These are phyloP conservation scores for Pseudopyricularia javanii DNA, from an alignment of 2,329 filamentous ascomycete genomes.

Conservation along the genomic window DNA sequence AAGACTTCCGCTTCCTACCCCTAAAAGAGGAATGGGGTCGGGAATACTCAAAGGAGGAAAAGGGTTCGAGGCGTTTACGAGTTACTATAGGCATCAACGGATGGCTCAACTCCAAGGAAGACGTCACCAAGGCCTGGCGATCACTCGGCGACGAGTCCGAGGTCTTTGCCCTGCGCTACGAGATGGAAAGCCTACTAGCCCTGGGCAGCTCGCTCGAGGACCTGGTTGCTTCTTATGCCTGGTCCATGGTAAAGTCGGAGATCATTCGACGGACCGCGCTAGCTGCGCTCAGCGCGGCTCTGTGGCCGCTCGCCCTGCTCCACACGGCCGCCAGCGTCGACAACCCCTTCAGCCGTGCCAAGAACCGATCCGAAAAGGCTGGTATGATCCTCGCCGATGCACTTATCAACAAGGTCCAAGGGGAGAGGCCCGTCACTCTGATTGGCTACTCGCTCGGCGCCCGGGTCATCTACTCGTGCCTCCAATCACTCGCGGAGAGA, in stretches of 20 bases:
- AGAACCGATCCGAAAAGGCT: conserved; percentile 67
- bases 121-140: conserved; percentile 70
- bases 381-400: conserved; percentile 72
- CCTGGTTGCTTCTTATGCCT: conserved; percentile 64
- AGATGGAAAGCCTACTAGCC: conserved; percentile 63
- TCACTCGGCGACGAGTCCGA: conserved; percentile 61
- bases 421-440: conserved; percentile 68
- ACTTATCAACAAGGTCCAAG: conserved; percentile 69
- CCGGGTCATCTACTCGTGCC: conserved; percentile 69
- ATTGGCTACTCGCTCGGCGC: conserved; percentile 76
- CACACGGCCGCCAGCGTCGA: conserved; percentile 59
- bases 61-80: conserved; percentile 43
- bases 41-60: conserved; percentile 15
- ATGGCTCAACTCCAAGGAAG: conserved; percentile 65
- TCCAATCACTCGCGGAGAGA: conserved; percentile 63
- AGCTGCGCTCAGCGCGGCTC: conserved; percentile 52
- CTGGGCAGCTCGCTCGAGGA: conserved; percentile 62
- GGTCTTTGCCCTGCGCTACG: conserved; percentile 74
- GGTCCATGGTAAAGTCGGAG: conserved; percentile 60
- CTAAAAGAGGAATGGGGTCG: conserved; percentile 37
- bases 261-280: conserved; percentile 64
- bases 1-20: conserved; percentile 71
- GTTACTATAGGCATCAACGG: conserved; percentile 81
- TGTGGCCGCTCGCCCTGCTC: conserved; percentile 58
- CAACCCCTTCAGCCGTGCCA: conserved; percentile 71